These are phyloP conservation scores for Stemphylium vesicarium DNA, from an alignment of 2,329 filamentous ascomycete genomes.

Conservation along the genomic window DNA sequence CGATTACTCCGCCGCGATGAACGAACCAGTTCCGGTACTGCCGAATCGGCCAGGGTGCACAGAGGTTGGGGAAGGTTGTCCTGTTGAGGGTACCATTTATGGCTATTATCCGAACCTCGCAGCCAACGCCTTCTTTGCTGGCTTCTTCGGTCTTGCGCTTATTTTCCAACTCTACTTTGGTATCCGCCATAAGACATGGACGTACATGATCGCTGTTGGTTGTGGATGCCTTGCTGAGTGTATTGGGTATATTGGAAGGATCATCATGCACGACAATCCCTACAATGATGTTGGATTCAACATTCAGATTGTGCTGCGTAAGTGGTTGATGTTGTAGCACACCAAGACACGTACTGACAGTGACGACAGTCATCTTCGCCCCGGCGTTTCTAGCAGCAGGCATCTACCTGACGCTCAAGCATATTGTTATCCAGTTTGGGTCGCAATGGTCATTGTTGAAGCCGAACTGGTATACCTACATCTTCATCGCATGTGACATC, in stretches of 20 bases:
- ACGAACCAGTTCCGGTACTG: no score
- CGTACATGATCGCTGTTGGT: slow-evolving; percentile 57
- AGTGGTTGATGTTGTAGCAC: not conserved
- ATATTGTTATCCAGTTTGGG: slow-evolving; percentile 62
- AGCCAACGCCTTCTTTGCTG: slow-evolving; percentile 59
- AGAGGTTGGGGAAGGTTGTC: slow-evolving; percentile 28
- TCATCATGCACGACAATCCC: slow-evolving; percentile 60
- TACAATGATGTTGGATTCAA: slow-evolving; percentile 57
- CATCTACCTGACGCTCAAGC: slow-evolving; percentile 62
- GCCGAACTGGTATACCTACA: slow-evolving; percentile 58
- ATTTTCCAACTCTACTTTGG: slow-evolving; percentile 59
- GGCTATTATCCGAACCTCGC: slow-evolving; percentile 59
- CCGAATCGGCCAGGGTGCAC: slow-evolving; percentile 26
- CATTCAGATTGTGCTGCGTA: slow-evolving; percentile 57
- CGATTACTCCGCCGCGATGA: no score
- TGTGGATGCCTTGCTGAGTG: slow-evolving; percentile 58
- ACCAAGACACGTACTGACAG: not conserved
- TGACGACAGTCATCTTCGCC: slow-evolving; percentile 56
- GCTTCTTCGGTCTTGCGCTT: slow-evolving; percentile 57
- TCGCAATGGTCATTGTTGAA: slow-evolving; percentile 28
- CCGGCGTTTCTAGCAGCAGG: slow-evolving; percentile 62
- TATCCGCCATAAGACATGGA: slow-evolving; percentile 60
- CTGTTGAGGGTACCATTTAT: slow-evolving; percentile 57
- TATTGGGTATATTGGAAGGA: slow-evolving; percentile 62
- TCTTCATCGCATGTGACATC: slow-evolving; percentile 65